Base-by-base conservation (phyloP, 495 filamentous ascomycete species). In the Penicillium cosmopolitanum region DNA sequence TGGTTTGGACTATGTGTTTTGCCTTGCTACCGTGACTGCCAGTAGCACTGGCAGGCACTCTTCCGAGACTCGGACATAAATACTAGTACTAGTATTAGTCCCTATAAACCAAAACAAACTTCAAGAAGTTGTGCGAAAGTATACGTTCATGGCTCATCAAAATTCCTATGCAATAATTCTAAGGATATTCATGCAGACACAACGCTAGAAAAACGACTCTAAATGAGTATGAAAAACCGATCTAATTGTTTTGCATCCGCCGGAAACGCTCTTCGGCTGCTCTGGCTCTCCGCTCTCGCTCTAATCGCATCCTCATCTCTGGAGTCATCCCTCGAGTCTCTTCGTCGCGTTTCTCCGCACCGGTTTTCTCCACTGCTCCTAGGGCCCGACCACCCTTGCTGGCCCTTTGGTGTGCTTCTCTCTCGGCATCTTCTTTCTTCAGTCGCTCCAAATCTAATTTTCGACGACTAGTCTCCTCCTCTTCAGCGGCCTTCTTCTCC, bases 261-360 rank as follows among this genome's bases (percentile, higher is more conserved):
- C 78, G 84, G 42, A 97, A 83, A 62, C 94, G 85, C 79, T 93
- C 93, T 76, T 96, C 92, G 3, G 91, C 92, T 13, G 93, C 93
- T 58, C 92, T 84, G 12, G 90, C 92, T 65, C 91, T 87, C 52
- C 87, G 81, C 73, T 92, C 91, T 70, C 91, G 80, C 69, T 97
- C 93, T 64, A 97, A 63, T 67, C 82, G 82, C 87, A 86, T 83
- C 69, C 85, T 84, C 85, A 89, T 90, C 77, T 97, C 91, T 3
- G 90, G 84, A 15, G 89, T 93, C 82, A 97, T 82, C 1, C 92
- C 93, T 65, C 90, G 82, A 57, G 81, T 86, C 67, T 96, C 92
- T 69, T 96, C 90, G 65, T 89, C 88, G 58, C 92, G 84, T 70
- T 82, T 87, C 69, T 96, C 89, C 56, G 87, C 82, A 1, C 84